Evolutionary conservation across 192 early-diverging fungal genomes (phyloP), one percentile per base, ranked within the genome.

Genomic region (Backusella sp.): DNA sequence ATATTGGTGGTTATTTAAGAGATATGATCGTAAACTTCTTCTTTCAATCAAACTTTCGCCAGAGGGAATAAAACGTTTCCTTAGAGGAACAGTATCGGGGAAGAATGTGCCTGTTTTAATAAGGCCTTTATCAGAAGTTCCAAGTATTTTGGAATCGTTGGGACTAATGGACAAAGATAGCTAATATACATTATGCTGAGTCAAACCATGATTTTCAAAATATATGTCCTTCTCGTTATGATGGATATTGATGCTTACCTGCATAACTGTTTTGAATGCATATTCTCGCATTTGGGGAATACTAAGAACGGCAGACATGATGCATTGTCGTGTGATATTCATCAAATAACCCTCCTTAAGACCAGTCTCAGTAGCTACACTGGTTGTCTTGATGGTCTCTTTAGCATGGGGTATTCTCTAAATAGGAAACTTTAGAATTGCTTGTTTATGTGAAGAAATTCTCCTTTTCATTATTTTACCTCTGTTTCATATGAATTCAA

Each of bases 401-500:
- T 70, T 69, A 17, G 53, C 68, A 8, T 46, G 35, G 8, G 49
- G 35, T 12, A 59, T 14, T 62, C 75, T 76, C 75, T 76, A 59
- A 28, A 19, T 42, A 69, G 9, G 32, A 30, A 4, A 7, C 23
- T 19, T 44, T 71, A 71, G 42, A 28, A 0, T 46, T 17, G 15
- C 11, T 71, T 11, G 14, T 49, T 36, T 34, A 68, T 68, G 19
- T 36, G 26, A 28, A 14, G 8, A 4, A 28, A 28, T 2, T 3
- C 12, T 4, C 12, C 21, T 62, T 62, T 62, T 28, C n/a, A 14
- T 28, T 62, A 28, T 4, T 62, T 26, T 62, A 81, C 80, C 56
- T 86, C 85, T 23, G n/a, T 37, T 9, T 30, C 62, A 65, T 84
- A 87, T 0, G 83, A 77, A 19, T 87, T 82, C 7, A 87, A 36